These are phyloP conservation scores for Penicillium fimorum DNA, from an alignment of 495 filamentous ascomycete genomes.

Conservation along the genomic window DNA sequence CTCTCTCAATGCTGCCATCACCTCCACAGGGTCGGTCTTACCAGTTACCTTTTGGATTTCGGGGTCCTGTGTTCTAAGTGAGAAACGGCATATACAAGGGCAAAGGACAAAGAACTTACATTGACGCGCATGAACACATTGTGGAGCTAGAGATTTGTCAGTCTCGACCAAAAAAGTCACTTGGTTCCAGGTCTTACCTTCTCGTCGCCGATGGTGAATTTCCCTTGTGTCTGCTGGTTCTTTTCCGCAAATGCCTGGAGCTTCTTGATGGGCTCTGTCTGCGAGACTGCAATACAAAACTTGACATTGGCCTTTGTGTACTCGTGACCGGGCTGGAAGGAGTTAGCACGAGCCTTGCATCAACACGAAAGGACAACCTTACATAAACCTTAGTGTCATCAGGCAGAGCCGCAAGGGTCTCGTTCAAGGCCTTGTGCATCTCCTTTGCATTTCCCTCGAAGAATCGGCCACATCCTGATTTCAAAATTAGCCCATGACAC, in stretches of 20 bases:
- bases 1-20: constrained; percentile 82
- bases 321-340: constrained; percentile 79
- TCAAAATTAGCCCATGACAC: neutral
- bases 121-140: constrained; percentile 95
- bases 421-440: constrained; percentile 91
- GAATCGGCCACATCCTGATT: constrained; percentile 86
- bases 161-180: neutral
- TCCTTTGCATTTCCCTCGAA: constrained; percentile 89
- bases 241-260: constrained; percentile 71
- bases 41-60: constrained; percentile 81
- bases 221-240: constrained; percentile 87
- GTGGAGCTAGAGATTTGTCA: constrained; percentile 60
- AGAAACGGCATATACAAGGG: neutral
- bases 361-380: constrained; percentile 31
- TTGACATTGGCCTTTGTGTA: constrained; percentile 94
- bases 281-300: constrained; percentile 72
- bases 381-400: constrained; percentile 94
- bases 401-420: constrained; percentile 74
- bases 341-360: constrained; percentile 2
- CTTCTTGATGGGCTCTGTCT: constrained; percentile 72
- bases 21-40: constrained; percentile 75
- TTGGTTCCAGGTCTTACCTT: constrained; percentile 60
- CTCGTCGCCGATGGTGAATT: constrained; percentile 96
- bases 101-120: constrained; percentile 48
- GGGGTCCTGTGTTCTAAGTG: constrained; percentile 59